Conservation (phyloP, 2,329 filamentous ascomycete species). For the Mariannaea elegans region DNA sequence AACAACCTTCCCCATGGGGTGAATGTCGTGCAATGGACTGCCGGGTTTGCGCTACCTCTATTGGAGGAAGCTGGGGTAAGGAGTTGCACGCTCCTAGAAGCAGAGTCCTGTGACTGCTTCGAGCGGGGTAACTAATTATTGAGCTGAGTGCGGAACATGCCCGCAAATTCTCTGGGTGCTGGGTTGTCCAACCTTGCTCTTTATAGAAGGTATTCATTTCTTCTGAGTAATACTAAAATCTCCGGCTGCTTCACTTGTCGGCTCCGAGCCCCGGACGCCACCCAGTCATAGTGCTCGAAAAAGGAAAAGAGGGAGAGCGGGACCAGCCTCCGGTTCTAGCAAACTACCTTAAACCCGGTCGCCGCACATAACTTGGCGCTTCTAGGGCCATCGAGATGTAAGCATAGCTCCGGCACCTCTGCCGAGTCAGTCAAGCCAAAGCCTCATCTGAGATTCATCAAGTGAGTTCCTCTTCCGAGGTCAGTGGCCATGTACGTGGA, state of each 20-base stretch:
- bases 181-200: not conserved
- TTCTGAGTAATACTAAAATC: not conserved
- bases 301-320: conserved; percentile 3
- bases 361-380: conserved; percentile 9
- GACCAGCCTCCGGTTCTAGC: conserved; percentile 1
- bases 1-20: conserved; percentile 19
- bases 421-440: not conserved
- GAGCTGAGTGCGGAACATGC: too few species aligned
- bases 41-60: not conserved
- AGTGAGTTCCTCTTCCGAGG: conserved; percentile 1
- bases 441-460: not conserved
- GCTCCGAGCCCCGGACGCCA: conserved; percentile 8
- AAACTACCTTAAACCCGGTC: not conserved
- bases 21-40: conserved; percentile 5
- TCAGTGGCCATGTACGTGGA: conserved; percentile 1
- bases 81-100: too few species aligned
- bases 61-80: not conserved
- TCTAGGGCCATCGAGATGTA: not conserved
- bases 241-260: not conserved
- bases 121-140: too few species aligned
- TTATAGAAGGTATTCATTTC: not conserved
- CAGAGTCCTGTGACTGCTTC: too few species aligned
- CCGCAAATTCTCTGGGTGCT: too few species aligned
- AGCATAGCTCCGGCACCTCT: not conserved
- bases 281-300: not conserved